Evolutionary conservation across 768 basidiomycete genomes (phyloP), one percentile per base, ranked within the genome.

Genomic region (Exidia glandulosa): DNA sequence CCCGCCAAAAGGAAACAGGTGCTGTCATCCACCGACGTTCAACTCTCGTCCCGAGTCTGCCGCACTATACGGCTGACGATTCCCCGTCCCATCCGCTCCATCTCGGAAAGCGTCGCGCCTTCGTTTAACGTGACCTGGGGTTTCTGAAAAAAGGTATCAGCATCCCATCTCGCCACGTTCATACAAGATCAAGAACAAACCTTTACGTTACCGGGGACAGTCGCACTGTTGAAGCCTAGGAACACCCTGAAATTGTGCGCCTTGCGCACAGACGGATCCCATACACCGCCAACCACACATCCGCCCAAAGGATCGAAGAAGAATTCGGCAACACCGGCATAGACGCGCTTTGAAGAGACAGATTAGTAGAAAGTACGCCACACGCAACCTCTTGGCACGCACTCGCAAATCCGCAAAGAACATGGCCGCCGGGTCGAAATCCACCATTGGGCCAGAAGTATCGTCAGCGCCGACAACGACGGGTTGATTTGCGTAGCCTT

Each of bases 281-380:
- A 98, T 2, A 96, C 85, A 0, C 79, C 85, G 5, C 90, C 94
- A 57, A 94, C 86, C 33, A 76, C 75, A 60, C 81, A 76, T 0
- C 94, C 92, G 13, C 96, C 96, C 33, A 84, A 78, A 0, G 81
- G 75, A 64, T 98, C 94, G 65, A 83, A 82, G 77, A 98, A 99
- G 37, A 95, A 77, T 60, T 88, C 81, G 63, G 90, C 79, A 0
- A 86, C 86, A 62, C 90, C 86, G 1, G 81, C 76, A 67, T 91
- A 94, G 3, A 84, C 73, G 23, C 79, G 77, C 88, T 94, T 61
- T 30, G 57, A n/a, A n/a, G n/a, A n/a, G n/a, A n/a, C 60, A 61
- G n/a, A n/a, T 14, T 16, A 32, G 52, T n/a, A 31, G 60, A 61
- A 48, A 61, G 45, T 61, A 5, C 30, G 60, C 23, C 45, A 23